Evolutionary conservation across 2,329 filamentous ascomycete species (phyloP).

Genomic region (Albifimbria verrucaria): DNA sequence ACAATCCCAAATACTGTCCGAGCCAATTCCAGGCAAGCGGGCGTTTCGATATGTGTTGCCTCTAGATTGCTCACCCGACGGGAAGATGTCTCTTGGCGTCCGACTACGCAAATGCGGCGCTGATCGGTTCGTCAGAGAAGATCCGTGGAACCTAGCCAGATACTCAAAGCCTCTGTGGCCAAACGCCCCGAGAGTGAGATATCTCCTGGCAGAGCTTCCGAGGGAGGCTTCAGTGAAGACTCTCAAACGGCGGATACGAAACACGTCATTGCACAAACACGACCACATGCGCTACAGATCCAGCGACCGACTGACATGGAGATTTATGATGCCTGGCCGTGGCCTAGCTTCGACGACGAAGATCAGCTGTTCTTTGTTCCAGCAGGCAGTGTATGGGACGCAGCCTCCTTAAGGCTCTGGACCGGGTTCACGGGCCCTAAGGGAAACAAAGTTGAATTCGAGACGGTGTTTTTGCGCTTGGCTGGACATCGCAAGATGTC

Average conservation of each 20-base stretch:
- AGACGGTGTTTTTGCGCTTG: not conserved
- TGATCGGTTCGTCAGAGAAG: slow-evolving; percentile 1
- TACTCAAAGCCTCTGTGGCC: not conserved
- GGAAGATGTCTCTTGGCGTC: not conserved
- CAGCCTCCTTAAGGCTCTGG: not conserved
- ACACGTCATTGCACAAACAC: not conserved
- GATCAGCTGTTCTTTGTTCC: not conserved
- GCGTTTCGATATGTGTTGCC: not conserved
- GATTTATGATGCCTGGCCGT: not conserved
- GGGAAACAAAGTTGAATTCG: not conserved
- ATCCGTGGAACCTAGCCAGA: slow-evolving; percentile 1
- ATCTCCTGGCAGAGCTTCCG: not conserved
- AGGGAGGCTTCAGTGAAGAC: too few species aligned
- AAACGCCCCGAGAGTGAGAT: not conserved
- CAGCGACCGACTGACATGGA: not conserved
- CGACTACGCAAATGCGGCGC: not conserved
- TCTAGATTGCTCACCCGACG: slow-evolving; percentile 1
- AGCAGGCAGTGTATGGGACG: not conserved
- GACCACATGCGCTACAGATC: not conserved
- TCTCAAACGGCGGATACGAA: not conserved
- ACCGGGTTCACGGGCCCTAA: not conserved
- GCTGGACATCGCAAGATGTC: not conserved
- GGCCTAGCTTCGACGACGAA: slow-evolving; percentile 1
- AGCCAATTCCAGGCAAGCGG: not conserved
- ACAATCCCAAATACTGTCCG: not conserved